A percentile compares a stretch with the other conserved stretches of the same genome.
Evolutionary conservation across 179 eudicot genomes (phyloP).

Genomic region (Patellifolia procumbens): DNA sequence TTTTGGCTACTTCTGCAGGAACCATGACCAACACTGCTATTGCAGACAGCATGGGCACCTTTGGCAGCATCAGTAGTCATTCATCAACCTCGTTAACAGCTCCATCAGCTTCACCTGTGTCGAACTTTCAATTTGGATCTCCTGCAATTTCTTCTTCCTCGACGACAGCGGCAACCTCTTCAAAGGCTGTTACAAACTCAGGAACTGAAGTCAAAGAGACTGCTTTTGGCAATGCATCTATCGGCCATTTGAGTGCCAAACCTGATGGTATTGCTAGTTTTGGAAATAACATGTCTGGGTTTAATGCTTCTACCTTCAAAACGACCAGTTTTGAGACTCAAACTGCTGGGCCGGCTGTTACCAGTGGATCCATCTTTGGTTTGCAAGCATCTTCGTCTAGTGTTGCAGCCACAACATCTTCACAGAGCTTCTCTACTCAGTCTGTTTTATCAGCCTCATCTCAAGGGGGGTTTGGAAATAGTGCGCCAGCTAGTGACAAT

Average conservation of each 20-base stretch:
- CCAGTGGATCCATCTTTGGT: constrained; percentile 18
- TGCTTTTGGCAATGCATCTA: constrained; percentile 3
- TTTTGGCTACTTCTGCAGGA: constrained; percentile 12
- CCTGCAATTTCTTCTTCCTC: constrained; percentile 19
- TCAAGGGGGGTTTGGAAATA: constrained; percentile 32
- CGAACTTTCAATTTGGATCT: constrained; percentile 7
- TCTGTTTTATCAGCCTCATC: constrained; percentile 40
- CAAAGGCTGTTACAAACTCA: not conserved
- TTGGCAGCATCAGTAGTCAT: constrained; percentile 2
- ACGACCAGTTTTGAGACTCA: constrained; percentile 22
- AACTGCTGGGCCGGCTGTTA: constrained; percentile 34
- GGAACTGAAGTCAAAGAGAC: constrained; percentile 4
- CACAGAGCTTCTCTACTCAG: constrained; percentile 36
- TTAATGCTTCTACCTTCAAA: constrained; percentile 14
- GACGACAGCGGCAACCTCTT: not conserved
- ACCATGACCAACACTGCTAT: not conserved
- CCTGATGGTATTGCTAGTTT: not conserved
- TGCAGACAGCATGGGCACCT: not conserved
- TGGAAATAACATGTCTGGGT: not conserved
- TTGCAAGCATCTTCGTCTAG: constrained; percentile 30
- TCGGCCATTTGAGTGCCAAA: constrained; percentile 4
- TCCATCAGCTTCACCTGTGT: not conserved
- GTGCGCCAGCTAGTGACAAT: too few species aligned
- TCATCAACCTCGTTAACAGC: constrained; percentile 4
- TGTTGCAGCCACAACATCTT: constrained; percentile 28